Conservation (phyloP, 306 rosid genomes). For the Trifolium fragiferum region DNA sequence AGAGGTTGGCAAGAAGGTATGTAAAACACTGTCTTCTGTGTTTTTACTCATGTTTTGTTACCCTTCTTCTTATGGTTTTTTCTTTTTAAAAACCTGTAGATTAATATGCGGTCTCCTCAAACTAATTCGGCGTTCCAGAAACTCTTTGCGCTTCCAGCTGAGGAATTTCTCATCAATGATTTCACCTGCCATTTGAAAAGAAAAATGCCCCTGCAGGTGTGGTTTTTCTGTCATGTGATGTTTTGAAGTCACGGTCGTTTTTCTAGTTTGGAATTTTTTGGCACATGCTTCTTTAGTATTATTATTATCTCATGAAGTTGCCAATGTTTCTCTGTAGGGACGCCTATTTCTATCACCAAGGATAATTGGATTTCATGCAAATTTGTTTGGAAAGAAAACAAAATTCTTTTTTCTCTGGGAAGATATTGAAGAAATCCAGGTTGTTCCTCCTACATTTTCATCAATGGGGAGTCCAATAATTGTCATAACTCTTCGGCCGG, state of each 20-base stretch:
- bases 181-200: constrained; percentile 97
- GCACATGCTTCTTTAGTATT: constrained; percentile 19
- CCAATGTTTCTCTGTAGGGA: constrained; percentile 64
- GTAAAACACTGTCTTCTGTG: constrained; percentile 28
- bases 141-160: constrained; percentile 89
- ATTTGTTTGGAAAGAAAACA: constrained; percentile 89
- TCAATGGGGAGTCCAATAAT: constrained; percentile 98
- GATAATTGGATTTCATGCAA: constrained; percentile 93
- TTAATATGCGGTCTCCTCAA: constrained; percentile 91
- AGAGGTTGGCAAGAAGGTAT: constrained; percentile 98
- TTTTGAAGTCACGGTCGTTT: constrained; percentile 30
- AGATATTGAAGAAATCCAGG: constrained; percentile 93
- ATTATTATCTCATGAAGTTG: constrained; percentile 37
- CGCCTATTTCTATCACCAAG: constrained; percentile 94
- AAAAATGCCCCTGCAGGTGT: constrained; percentile 95
- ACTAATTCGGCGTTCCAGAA: constrained; percentile 94
- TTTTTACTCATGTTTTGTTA: constrained; percentile 34
- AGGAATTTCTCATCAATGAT: constrained; percentile 97
- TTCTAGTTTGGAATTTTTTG: constrained; percentile 30
- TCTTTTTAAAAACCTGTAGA: constrained; percentile 53
- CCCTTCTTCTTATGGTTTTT: constrained; percentile 33
- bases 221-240: constrained; percentile 34
- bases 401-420: constrained; percentile 94
- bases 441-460: constrained; percentile 74
- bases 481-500: constrained; percentile 80